Conservation (phyloP, 2,329 filamentous ascomycete species). For the Aspergillus sp. region DNA sequence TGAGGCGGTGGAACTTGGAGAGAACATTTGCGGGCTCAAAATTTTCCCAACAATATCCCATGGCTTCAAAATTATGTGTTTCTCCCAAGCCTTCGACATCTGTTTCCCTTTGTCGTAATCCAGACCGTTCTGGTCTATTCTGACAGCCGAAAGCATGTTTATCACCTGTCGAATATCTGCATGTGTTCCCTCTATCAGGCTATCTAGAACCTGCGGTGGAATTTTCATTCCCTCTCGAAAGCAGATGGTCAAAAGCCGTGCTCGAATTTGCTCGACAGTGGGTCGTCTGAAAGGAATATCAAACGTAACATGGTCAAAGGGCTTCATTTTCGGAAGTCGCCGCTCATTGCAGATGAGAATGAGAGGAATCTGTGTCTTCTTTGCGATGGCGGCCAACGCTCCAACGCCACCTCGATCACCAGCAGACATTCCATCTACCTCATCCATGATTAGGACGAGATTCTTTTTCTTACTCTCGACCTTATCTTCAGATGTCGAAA, state of each 20-base stretch:
- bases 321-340: slow-evolving; percentile 93
- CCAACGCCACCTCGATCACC: slow-evolving; percentile 95
- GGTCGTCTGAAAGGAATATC: slow-evolving; percentile 87
- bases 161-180: slow-evolving; percentile 97
- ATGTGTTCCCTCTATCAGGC: slow-evolving; percentile 90
- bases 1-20: slow-evolving; percentile 76
- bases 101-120: slow-evolving; percentile 82
- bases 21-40: slow-evolving; percentile 82
- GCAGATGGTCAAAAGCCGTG: slow-evolving; percentile 91
- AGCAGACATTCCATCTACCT: slow-evolving; percentile 98
- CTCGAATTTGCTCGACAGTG: slow-evolving; percentile 85
- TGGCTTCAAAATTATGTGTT: slow-evolving; percentile 92
- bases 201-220: slow-evolving; percentile 78
- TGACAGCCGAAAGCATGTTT: slow-evolving; percentile 96
- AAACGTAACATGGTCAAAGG: slow-evolving; percentile 82
- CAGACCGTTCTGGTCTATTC: slow-evolving; percentile 78
- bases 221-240: slow-evolving; percentile 88
- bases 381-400: slow-evolving; percentile 89
- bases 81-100: slow-evolving; percentile 98
- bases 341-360: slow-evolving; percentile 98
- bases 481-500: slow-evolving; percentile 77
- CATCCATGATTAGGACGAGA: slow-evolving; percentile 95
- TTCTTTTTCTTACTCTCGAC: slow-evolving; percentile 85
- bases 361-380: slow-evolving; percentile 89
- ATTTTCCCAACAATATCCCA: slow-evolving; percentile 98